Evolutionary conservation across 371 early-diverging fungal genomes (phyloP), one percentile per base, ranked within the genome.

Genomic region (Mortierella sp.): DNA sequence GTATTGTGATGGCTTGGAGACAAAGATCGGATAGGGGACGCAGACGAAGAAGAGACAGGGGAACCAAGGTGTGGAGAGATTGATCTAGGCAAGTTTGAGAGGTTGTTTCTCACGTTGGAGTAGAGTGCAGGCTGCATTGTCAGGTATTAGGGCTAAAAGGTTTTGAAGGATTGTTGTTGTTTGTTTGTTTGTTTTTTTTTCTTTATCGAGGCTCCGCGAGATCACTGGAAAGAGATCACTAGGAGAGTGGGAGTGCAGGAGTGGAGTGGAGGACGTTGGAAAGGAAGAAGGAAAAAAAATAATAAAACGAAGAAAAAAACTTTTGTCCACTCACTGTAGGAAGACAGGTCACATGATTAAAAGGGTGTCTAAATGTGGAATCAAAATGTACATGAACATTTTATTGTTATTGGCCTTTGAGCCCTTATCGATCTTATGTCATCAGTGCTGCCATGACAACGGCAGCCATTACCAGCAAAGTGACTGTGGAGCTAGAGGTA

Each of bases 21-120:
- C 41, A 77, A 52, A 1, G 77, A 72, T 32, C 69, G 72, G 65
- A 77, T 77, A 28, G 77, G 70, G 16, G 60, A 33, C 13, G 58
- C 36, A 28, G 69, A 72, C 0, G 75, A 60, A 33, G 77, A 57
- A 1, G 78, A 65, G 50, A 68, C 19, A 55, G 78, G 58, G 8
- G 77, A 65, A 45, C 67, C 36, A 36, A 77, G 36, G 63, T 72
- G 77, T n/a, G 77, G 72, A 13, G 77, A 77, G 36, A 77, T 72
- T 13, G 77, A 67, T 22, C 77, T 72, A 32, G 76, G 76, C 24
- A 76, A 33, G 21, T 50, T 61, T 3, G 67, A 48, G 58, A 72
- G 61, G 66, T 72, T 77, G 32, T 72, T 62, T 62, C 78, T 68
- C 62, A 69, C 69, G 47, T 61, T 72, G 58, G 65, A 64, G 22